Conservation (phyloP, 495 filamentous ascomycete species). For the Penicillium cataractarum region DNA sequence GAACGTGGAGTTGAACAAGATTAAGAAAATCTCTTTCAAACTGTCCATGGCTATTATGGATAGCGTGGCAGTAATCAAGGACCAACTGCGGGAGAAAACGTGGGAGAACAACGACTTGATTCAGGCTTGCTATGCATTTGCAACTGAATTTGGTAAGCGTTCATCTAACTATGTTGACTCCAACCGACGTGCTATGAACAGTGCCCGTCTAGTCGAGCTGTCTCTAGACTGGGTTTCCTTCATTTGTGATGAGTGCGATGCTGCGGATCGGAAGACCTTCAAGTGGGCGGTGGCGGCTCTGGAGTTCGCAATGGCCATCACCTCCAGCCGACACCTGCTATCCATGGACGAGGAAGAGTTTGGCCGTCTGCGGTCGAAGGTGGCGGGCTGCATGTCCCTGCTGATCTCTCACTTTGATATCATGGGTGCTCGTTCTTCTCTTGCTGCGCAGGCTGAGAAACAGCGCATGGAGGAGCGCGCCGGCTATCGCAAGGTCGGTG, state of each 20-base stretch:
- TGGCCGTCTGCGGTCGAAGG: conserved; percentile 76
- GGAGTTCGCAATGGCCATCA: conserved; percentile 98
- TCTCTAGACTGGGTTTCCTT: conserved; percentile 97
- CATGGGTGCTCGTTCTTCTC: conserved; percentile 90
- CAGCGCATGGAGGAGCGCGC: conserved; percentile 76
- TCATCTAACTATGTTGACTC: conserved; percentile 92
- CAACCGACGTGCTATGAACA: conserved; percentile 93
- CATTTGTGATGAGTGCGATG: conserved; percentile 94
- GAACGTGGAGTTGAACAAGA: conserved; percentile 87
- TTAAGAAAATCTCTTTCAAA: conserved; percentile 94
- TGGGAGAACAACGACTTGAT: conserved; percentile 94
- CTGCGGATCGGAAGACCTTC: conserved; percentile 94
- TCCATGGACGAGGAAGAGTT: conserved; percentile 87
- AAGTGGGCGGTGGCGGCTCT: conserved; percentile 94
- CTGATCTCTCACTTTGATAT: conserved; percentile 99
- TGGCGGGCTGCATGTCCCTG: conserved; percentile 96
- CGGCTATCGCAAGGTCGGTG: conserved; percentile 72
- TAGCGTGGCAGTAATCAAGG: conserved; percentile 87
- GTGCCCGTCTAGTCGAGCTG: conserved; percentile 87
- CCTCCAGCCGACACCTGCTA: conserved; percentile 85
- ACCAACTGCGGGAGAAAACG: conserved; percentile 69
- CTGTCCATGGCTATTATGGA: conserved; percentile 99
- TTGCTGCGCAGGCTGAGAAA: conserved; percentile 91
- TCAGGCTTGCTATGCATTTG: conserved; percentile 98
- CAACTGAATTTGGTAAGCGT: conserved; percentile 95